These are phyloP conservation scores for Umbelopsis sp. DNA, from an alignment of 192 early-diverging fungal genomes.

Conservation along the genomic window DNA sequence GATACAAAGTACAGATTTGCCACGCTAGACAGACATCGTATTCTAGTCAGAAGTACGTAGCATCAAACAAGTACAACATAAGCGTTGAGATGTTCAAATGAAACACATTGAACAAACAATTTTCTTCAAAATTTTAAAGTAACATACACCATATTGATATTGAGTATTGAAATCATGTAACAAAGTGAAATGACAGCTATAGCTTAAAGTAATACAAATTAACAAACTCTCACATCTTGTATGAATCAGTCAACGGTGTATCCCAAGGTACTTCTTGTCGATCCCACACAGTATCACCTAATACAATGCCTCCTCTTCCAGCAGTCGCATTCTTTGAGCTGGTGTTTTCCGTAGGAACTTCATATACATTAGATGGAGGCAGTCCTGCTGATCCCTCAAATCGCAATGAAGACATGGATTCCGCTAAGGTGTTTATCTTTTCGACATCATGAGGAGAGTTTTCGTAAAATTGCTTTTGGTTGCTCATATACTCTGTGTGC, in stretches of 20 bases:
- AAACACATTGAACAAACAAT: no score
- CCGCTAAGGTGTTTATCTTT: neutral
- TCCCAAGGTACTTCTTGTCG: neutral
- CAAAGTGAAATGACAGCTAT: neutral
- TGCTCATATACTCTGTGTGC: neutral
- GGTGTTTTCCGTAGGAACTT: neutral
- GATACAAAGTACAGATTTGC: no score
- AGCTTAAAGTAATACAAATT: neutral
- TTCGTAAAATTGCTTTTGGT: neutral
- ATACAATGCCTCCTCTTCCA: slow-evolving; percentile 3
- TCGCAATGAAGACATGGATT: neutral
- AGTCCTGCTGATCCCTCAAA: slow-evolving; percentile 9
- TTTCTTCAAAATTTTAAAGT: no score
- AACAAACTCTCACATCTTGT: slow-evolving; percentile 7
- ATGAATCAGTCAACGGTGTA: neutral
- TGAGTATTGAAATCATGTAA: neutral
- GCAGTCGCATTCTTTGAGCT: neutral
- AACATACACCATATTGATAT: neutral
- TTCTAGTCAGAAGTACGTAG: no score
- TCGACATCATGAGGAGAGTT: neutral
- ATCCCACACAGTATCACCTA: neutral
- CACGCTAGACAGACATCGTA: no score
- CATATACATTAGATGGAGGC: neutral
- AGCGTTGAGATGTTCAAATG: no score
- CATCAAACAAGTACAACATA: no score